Evolutionary conservation across 148 eudicot genomes (phyloP), one percentile per base, ranked within the genome.

Genomic region (Polygonum maritimum): DNA sequence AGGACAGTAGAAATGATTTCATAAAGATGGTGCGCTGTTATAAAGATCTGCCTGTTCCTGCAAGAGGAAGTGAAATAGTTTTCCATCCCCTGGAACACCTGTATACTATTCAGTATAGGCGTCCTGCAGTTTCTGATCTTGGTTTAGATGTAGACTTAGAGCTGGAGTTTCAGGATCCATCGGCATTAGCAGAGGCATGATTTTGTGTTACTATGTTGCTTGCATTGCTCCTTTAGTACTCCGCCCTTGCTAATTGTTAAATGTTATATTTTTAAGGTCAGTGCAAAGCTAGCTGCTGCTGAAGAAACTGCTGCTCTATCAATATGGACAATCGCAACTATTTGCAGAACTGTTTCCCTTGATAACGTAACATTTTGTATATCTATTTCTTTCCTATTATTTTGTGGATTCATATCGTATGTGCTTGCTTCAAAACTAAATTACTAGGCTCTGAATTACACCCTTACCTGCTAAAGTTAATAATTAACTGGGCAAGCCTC

Each of bases 231-330:
- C 77, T 55, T 35, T 40, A 69, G 7, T 13, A 16, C 71, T 15
- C 22, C 52, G 36, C 76, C 10, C 19, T 36, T 19, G 16, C 41
- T 38, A 18, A 69, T 19, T 47, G 33, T 38, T 48, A 22, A 22
- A 12, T 78, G 71, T 80, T 21, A 75, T n/a, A 69, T 69, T 77
- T 77, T 54, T 69, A 78, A 95, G 97, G 91, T 84, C 74, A 87
- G 85, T 63, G 84, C 90, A 62, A 88, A 89, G 79, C 81, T 95
- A 81, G 96, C 97, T 48, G 84, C 86, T 83, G 92, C 87, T 31
- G 99, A 95, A 89, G 99, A 95, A 85, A 98, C 94, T 84, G 82
- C 80, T 84, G 88, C 96, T 63, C 86, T 92, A 73, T 91, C 99
- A 77, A 80, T 88, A 38, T 95, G 99, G 99, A 88, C 99, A 44